Base-by-base conservation (phyloP, 768 basidiomycete genomes). In the Inosperma sp. region DNA sequence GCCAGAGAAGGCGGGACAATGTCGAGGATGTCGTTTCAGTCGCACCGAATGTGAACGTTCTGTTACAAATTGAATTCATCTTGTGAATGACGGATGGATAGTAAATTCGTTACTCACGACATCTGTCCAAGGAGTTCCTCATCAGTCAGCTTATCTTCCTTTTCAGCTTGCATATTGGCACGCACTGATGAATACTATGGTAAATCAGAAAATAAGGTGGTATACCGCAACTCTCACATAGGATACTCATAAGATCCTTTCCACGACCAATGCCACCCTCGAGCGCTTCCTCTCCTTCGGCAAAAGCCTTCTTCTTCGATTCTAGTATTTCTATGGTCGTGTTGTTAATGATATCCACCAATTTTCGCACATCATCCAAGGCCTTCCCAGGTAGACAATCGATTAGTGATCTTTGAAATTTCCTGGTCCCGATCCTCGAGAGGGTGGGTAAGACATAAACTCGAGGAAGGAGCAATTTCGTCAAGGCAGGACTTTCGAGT, bases 21-120 rank as follows among this genome's bases (percentile, higher is more conserved):
- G 70, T 68, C 3, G 58, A 64, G 1, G 74, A 72, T 0, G 73
- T 75, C 2, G 74, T 76, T 50, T 77, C 75, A 50, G 67, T 71
- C 0, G 66, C 73, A 0, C 72, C 72, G 48, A 74, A 69, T 16
- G 69, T 65, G 7, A 77, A 56, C 0, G 68, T 63, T 13, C 72
- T 74, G 23, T 1, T 21, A n/a, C 29, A 33, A 10, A 12, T 5
- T 27, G 27, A 41, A 21, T 36, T 23, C n/a, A n/a, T 22, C 27
- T 21, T 30, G 2, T 30, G 22, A 25, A 30, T 30, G 10, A n/a
- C 30, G 12, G 16, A 14, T 2, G 2, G 33, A 19, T 7, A 25
- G 25, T 8, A 21, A 34, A 19, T 21, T 41, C 42, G 16, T 30
- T 43, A 59, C 64, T 56, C 51, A 72, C 70, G 62, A 59, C 31